Percentiles rank a stretch among this genome's conserved stretches.
phyloP scores from a whole-genome alignment of 345 rosid species.

The Sapria himalayana region DNA sequence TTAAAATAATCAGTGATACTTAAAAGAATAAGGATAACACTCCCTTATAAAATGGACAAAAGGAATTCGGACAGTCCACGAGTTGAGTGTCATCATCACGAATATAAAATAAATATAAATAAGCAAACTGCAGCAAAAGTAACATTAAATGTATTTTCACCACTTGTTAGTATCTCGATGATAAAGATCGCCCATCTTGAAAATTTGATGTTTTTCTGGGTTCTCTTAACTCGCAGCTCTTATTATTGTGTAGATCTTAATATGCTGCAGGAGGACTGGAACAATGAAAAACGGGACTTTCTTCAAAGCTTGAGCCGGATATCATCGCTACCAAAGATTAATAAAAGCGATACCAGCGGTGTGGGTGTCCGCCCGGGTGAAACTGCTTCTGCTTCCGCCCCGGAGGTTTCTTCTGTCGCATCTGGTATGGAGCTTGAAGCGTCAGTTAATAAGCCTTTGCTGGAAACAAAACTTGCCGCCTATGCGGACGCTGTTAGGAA shows the following conservation, averaged over 20 bases:
- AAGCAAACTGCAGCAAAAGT: too few relatives aligned
- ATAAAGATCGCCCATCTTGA: too few relatives aligned
- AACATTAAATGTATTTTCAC: too few relatives aligned
- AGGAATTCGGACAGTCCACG: too few relatives aligned
- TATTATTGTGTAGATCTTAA: conserved; percentile 5
- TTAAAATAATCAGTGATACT: too few relatives aligned
- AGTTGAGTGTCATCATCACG: too few relatives aligned
- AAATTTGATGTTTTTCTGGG: conserved; percentile 4
- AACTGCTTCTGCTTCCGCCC: conserved; percentile 35
- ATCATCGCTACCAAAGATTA: conserved; percentile 63
- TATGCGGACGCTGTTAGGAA: conserved; percentile 71
- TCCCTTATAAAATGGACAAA: too few relatives aligned
- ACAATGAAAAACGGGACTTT: conserved; percentile 82
- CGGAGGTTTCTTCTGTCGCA: conserved; percentile 34
- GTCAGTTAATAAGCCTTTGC: conserved; percentile 33
- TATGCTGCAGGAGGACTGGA: conserved; percentile 71
- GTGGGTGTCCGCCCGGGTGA: conserved; percentile 32
- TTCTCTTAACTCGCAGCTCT: conserved; percentile 3
- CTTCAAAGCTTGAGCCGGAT: conserved; percentile 84
- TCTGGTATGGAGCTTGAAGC: conserved; percentile 44
- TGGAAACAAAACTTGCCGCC: conserved; percentile 57
- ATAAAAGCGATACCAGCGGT: conserved; percentile 21
- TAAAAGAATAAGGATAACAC: too few relatives aligned
- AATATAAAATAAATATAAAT: too few relatives aligned
- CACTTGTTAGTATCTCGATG: too few relatives aligned